These are phyloP conservation scores for Nigrospora oryzae DNA, from an alignment of 2,329 filamentous ascomycete species.

Conservation along the genomic window DNA sequence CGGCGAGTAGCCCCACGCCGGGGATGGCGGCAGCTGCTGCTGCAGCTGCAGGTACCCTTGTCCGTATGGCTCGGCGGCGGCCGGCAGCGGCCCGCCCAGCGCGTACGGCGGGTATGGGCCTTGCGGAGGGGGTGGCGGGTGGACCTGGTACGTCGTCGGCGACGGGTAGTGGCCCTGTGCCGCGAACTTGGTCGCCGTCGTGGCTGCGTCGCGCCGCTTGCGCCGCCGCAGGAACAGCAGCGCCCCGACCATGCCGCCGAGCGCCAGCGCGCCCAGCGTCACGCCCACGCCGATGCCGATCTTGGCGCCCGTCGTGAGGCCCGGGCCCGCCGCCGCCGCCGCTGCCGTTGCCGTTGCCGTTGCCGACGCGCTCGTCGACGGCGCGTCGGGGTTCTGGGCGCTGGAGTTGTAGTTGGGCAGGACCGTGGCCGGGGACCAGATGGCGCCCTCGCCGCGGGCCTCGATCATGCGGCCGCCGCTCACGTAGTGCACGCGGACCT, in stretches of 20 bases:
- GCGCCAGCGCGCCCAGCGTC: conserved; percentile 19
- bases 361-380: conserved; percentile 1
- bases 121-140: neutral
- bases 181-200: neutral
- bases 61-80: neutral
- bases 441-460: conserved; percentile 15
- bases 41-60: conserved; percentile 3
- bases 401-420: conserved; percentile 17
- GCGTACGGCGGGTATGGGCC: too few species aligned
- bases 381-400: neutral
- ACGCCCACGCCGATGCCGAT: conserved; percentile 25
- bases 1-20: neutral
- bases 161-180: neutral
- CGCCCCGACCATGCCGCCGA: conserved; percentile 17
- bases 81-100: too few species aligned
- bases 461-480: conserved; percentile 21
- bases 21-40: conserved; percentile 1
- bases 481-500: conserved; percentile 24
- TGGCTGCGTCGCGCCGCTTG: conserved; percentile 10
- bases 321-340: conserved; percentile 5
- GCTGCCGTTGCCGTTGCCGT: conserved; percentile 1
- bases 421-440: conserved; percentile 18
- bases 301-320: conserved; percentile 24
- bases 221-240: conserved; percentile 17
- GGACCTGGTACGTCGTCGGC: neutral